Conservation (phyloP, 768 basidiomycete genomes). For the Suillus occidentalis region DNA sequence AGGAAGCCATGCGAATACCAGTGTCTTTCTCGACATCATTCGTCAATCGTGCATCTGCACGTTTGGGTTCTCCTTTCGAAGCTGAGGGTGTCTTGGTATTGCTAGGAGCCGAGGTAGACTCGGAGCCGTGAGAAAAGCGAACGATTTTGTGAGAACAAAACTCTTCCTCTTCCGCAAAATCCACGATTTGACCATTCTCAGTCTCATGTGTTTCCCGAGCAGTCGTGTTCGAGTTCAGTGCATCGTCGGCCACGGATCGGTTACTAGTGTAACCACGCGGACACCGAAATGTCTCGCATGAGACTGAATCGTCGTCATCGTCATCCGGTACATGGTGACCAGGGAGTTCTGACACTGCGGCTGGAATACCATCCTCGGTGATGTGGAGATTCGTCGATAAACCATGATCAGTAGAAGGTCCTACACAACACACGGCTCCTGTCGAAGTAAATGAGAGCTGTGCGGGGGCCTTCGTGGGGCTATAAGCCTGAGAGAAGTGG, state of each 20-base stretch:
- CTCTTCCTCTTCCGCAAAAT: background rate
- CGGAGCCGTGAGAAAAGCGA: background rate
- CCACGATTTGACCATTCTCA: background rate
- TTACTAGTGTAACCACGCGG: background rate
- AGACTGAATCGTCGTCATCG: background rate
- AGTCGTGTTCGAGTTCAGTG: background rate
- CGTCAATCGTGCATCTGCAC: background rate
- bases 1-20: background rate
- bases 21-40: background rate
- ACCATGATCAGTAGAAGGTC: background rate
- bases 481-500: background rate
- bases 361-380: background rate
- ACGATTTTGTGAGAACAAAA: background rate
- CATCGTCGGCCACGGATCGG: background rate
- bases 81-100: background rate
- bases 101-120: background rate
- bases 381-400: background rate
- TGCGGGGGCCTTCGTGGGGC: no score
- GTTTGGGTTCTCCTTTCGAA: background rate
- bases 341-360: background rate
- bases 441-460: background rate
- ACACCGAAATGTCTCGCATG: background rate
- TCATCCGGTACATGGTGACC: background rate
- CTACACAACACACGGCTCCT: background rate
- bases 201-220: no score